These are phyloP conservation scores for Nemania diffusa DNA, from an alignment of 2,329 filamentous ascomycete species.

Conservation along the genomic window DNA sequence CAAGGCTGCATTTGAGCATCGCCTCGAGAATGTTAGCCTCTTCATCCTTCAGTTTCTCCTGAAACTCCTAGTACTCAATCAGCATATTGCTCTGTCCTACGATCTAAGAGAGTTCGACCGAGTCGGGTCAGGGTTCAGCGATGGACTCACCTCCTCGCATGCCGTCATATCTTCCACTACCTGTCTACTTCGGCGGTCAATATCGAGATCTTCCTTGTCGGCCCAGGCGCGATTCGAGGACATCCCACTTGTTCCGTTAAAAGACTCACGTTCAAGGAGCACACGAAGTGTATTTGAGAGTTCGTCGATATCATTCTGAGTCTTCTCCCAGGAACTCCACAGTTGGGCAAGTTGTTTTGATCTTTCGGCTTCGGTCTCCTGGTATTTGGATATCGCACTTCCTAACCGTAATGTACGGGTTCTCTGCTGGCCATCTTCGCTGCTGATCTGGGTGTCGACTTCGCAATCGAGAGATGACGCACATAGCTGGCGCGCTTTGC, in stretches of 20 bases:
- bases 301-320: slow-evolving; percentile 43
- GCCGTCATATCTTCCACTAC: slow-evolving; percentile 46
- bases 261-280: slow-evolving; percentile 12
- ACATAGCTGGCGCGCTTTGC: slow-evolving; percentile 32
- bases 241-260: slow-evolving; percentile 37
- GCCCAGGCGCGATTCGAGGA: slow-evolving; percentile 36
- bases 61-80: slow-evolving; percentile 47
- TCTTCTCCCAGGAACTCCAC: slow-evolving; percentile 43
- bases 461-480: slow-evolving; percentile 37
- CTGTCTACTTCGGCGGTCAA: slow-evolving; percentile 42
- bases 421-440: slow-evolving; percentile 34
- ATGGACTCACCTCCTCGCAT: slow-evolving; percentile 47
- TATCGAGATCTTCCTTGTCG: slow-evolving; percentile 38
- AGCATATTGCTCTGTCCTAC: slow-evolving; percentile 43
- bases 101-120: slow-evolving; percentile 39
- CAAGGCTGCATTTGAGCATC: slow-evolving; percentile 38
- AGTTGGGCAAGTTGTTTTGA: slow-evolving; percentile 38
- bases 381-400: slow-evolving; percentile 34
- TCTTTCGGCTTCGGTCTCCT: slow-evolving; percentile 31
- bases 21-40: slow-evolving; percentile 43
- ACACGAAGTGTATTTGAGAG: slow-evolving; percentile 25
- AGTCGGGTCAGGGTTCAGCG: slow-evolving; percentile 17
- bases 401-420: slow-evolving; percentile 24
- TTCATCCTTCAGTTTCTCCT: slow-evolving; percentile 45
- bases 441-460: slow-evolving; percentile 40